Base-by-base conservation (phyloP, 2,329 filamentous ascomycete genomes). In the Verticillium nonalfalfae region DNA sequence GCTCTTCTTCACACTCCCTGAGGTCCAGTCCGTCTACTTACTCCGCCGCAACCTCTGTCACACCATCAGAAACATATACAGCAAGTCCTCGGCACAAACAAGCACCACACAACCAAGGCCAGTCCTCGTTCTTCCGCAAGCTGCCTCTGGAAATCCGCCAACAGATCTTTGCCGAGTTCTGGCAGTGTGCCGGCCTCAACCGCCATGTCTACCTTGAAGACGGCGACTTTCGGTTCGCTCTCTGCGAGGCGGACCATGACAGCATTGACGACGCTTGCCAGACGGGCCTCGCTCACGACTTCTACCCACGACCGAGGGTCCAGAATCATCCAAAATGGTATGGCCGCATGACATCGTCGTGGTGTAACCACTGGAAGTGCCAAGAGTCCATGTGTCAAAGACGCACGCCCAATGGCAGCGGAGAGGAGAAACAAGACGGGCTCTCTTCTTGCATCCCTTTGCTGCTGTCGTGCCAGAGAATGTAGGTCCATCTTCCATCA, bases 361-460 rank as follows among this genome's bases (percentile, higher is more conserved):
- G 65, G 65, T 65, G 64, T 38, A 66, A 66, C n/a, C 65, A 66
- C 59, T 65, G 65, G 65, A 60, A 56, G 7, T 66, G 65, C 45
- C 60, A 65, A 59, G 58, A 66, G 31, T 61, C 64, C 13, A 56
- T 64, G 0, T 39, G 52, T 21, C 59, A 60, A 31, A 55, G 58
- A 4, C 26, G n/a, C 7, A 34, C 57, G 50, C 10, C 59, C 1
- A 62, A 58, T 9, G 35, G 39, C 18, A 21, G 18, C 15, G 36
- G 2, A 11, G 50, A 58, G n/a, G 38, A 15, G 14, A 13, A 38
- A 34, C 18, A 14, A 5, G 45, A 59, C 9, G 45, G 39, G 9
- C 33, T 33, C 31, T n/a, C 38, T 9, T 38, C 40, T 7, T 65
- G 60, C 57, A 57, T 62, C 52, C 38, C 59, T 15, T 55, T 65